Conservation (phyloP, 805 yeast species). For the Starmerella floris region DNA sequence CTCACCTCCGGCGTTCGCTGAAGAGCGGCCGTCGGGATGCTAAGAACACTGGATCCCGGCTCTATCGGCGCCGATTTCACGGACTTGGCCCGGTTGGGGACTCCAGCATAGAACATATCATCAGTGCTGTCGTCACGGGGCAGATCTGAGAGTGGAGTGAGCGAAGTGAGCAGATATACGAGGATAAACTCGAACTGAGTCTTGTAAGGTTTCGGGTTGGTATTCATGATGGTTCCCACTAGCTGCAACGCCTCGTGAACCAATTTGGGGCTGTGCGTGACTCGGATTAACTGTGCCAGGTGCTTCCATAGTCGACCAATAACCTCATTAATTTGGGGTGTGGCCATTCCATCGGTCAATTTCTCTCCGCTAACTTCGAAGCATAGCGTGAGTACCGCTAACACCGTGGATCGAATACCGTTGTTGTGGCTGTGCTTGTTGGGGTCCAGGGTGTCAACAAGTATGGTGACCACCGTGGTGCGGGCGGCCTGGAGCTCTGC, state of each 20-base stretch:
- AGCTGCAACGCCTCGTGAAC: slow-evolving; percentile 64
- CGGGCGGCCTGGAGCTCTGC: slow-evolving; percentile 29
- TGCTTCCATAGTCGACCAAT: slow-evolving; percentile 74
- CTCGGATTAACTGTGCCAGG: slow-evolving; percentile 62
- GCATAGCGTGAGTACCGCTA: slow-evolving; percentile 60
- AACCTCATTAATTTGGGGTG: slow-evolving; percentile 32
- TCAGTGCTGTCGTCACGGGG: slow-evolving; percentile 30
- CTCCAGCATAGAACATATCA: slow-evolving; percentile 30
- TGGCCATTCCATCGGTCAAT: background rate
- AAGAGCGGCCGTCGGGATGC: slow-evolving; percentile 16
- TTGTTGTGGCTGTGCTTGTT: slow-evolving; percentile 48
- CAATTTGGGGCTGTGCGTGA: slow-evolving; percentile 42
- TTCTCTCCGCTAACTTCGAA: slow-evolving; percentile 65
- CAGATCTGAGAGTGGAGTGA: slow-evolving; percentile 28
- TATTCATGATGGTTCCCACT: slow-evolving; percentile 56
- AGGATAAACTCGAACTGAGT: slow-evolving; percentile 58
- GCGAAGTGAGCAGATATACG: slow-evolving; percentile 29
- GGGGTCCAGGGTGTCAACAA: slow-evolving; percentile 70
- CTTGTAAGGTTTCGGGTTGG: slow-evolving; percentile 51
- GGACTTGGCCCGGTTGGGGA: slow-evolving; percentile 34
- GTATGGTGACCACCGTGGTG: slow-evolving; percentile 13
- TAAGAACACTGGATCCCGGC: slow-evolving; percentile 20
- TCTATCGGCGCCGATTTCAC: slow-evolving; percentile 38
- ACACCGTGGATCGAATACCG: slow-evolving; percentile 69
- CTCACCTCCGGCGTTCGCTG: slow-evolving; percentile 33